These are phyloP conservation scores for Persicaria tinctoria DNA, from an alignment of 148 eudicot genomes.

Conservation along the genomic window DNA sequence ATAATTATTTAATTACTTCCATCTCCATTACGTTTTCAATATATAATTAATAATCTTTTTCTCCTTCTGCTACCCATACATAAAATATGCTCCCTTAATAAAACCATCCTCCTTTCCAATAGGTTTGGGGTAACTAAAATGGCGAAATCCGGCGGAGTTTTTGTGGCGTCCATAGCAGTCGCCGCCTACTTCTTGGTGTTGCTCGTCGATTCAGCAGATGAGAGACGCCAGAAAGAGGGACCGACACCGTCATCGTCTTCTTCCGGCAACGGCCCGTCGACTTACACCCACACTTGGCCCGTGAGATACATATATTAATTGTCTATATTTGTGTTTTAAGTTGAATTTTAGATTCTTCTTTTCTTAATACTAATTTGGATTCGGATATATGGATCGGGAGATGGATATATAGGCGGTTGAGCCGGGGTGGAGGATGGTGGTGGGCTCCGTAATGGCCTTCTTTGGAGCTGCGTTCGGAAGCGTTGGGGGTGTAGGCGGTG, in stretches of 20 bases:
- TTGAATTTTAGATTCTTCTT: neutral
- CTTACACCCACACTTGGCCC: neutral
- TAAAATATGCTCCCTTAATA: no score
- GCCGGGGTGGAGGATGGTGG: neutral
- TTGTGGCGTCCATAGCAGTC: neutral
- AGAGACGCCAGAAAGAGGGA: neutral
- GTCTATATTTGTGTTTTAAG: neutral
- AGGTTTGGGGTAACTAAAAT: no score
- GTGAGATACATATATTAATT: neutral
- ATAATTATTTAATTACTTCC: no score
- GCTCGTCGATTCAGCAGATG: neutral
- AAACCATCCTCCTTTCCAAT: no score
- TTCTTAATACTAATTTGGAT: neutral
- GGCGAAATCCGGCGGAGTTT: neutral
- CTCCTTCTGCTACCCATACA: no score
- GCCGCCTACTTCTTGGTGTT: neutral
- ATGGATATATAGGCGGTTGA: neutral
- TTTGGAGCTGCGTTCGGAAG: neutral
- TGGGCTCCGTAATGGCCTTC: neutral
- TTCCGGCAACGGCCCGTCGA: neutral
- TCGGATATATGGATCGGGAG: neutral
- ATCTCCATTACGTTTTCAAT: no score
- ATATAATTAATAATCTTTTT: no score
- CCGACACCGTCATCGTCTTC: neutral
- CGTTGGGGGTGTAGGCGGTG: neutral